A percentile compares a stretch with the other conserved stretches of the same genome.
Evolutionary conservation across 257 asterid species (phyloP).

Genomic region (Petunia axillaris): DNA sequence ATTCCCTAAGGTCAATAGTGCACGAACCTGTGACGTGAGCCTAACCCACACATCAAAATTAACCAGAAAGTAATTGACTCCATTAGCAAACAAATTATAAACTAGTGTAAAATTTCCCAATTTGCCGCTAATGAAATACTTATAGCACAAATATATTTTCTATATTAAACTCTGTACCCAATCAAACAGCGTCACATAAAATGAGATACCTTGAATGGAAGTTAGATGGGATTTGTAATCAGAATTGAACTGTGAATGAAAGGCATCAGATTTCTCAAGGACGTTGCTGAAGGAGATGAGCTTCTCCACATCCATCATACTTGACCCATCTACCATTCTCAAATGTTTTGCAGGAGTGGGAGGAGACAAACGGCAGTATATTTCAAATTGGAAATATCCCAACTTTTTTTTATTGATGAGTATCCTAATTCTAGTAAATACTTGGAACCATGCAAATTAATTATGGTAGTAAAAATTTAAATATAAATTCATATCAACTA

Average conservation of each 20-base stretch:
- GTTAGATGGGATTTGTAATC: slow-evolving; percentile 44
- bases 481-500: too few species aligned
- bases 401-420: too few species aligned
- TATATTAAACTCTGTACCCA: not conserved
- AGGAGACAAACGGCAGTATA: too few species aligned
- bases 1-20: not conserved
- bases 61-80: not conserved
- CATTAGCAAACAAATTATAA: too few species aligned
- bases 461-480: too few species aligned
- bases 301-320: slow-evolving; percentile 51
- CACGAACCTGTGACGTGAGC: not conserved
- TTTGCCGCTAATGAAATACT: not conserved
- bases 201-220: slow-evolving; percentile 59
- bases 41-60: not conserved
- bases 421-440: too few species aligned
- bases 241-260: slow-evolving; percentile 53
- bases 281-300: slow-evolving; percentile 51
- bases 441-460: too few species aligned
- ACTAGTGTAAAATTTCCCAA: too few species aligned
- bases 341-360: slow-evolving; percentile 14
- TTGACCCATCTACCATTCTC: slow-evolving; percentile 42
- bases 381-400: too few species aligned
- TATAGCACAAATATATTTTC: not conserved
- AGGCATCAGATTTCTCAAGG: slow-evolving; percentile 52
- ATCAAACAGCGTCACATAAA: not conserved